A percentile compares a stretch with the other conserved stretches of the same genome.
phyloP scores from a whole-genome alignment of 2,329 filamentous ascomycete species.

The Emydomyces testavorans region DNA sequence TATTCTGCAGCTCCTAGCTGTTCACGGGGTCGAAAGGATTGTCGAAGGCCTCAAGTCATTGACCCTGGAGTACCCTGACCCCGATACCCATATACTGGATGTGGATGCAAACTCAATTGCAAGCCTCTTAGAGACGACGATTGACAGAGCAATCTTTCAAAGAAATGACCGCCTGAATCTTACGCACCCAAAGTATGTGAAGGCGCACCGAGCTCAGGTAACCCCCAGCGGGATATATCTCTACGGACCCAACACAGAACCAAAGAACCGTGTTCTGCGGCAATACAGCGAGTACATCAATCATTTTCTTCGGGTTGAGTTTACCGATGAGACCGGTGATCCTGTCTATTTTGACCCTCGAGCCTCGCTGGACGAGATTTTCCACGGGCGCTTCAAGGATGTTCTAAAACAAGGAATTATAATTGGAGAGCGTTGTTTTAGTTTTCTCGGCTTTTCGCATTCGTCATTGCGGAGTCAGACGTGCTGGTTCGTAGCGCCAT shows the following conservation, averaged over 20 bases:
- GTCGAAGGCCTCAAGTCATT: constrained; percentile 45
- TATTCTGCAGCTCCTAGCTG: constrained; percentile 25
- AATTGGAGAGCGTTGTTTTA: constrained; percentile 52
- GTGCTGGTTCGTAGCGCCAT: constrained; percentile 49
- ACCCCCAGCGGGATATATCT: constrained; percentile 47
- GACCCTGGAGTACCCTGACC: constrained; percentile 46
- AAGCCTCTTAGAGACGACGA: constrained; percentile 20
- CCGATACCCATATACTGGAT: constrained; percentile 37
- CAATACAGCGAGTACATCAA: constrained; percentile 49
- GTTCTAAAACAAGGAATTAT: constrained; percentile 49
- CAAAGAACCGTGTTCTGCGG: constrained; percentile 60
- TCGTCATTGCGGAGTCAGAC: constrained; percentile 63
- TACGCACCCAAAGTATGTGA: constrained; percentile 33
- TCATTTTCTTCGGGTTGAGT: constrained; percentile 58
- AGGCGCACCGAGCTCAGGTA: constrained; percentile 46
- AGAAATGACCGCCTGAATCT: not conserved
- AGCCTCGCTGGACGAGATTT: constrained; percentile 41
- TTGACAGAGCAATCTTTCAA: not conserved
- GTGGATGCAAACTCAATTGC: constrained; percentile 36
- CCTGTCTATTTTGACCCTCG: constrained; percentile 48
- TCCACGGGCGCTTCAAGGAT: constrained; percentile 47
- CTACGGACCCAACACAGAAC: constrained; percentile 45
- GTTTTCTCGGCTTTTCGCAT: constrained; percentile 67
- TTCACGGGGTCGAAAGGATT: constrained; percentile 8
- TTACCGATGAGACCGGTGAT: constrained; percentile 61